Percentiles rank a stretch among this genome's conserved stretches.
phyloP scores from a whole-genome alignment of 192 early-diverging fungal species.

The Pilobolus umbonatus region DNA sequence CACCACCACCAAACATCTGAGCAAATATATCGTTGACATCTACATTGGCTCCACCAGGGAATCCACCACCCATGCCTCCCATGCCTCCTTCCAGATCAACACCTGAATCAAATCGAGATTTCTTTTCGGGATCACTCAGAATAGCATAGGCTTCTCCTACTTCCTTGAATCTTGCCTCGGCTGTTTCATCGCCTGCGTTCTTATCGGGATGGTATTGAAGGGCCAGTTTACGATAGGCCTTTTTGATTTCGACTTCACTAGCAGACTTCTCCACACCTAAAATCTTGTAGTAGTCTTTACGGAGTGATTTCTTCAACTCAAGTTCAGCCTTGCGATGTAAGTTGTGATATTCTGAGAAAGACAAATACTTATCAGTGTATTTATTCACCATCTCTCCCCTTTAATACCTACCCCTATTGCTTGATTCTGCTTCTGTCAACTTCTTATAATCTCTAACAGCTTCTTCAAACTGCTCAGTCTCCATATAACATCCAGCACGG shows the following conservation, averaged over 20 bases:
- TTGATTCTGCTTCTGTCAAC: conserved; percentile 53
- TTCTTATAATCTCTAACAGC: conserved; percentile 73
- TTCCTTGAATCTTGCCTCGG: conserved; percentile 81
- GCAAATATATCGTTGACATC: conserved; percentile 60
- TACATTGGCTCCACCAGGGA: conserved; percentile 40
- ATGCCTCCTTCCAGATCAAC: conserved; percentile 67
- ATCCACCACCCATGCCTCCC: conserved; percentile 36
- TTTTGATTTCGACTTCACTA: conserved; percentile 74
- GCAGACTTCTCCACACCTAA: conserved; percentile 72
- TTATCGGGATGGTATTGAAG: conserved; percentile 92
- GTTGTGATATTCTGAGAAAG: conserved; percentile 33
- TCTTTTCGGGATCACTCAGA: conserved; percentile 77
- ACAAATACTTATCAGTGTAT: background rate
- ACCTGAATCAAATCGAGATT: conserved; percentile 74
- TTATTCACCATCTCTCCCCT: background rate
- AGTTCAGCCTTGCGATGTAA: conserved; percentile 53
- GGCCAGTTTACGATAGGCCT: conserved; percentile 79
- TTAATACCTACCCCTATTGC: conserved; percentile 47
- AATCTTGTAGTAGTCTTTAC: conserved; percentile 97
- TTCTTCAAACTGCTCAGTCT: conserved; percentile 71
- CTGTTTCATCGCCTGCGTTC: conserved; percentile 62
- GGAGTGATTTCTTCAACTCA: conserved; percentile 63
- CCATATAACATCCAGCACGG: conserved; percentile 69
- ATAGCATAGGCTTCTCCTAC: conserved; percentile 76
- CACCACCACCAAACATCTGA: conserved; percentile 45